phyloP scores from a whole-genome alignment of 2,329 filamentous ascomycete species.

The Neofusicoccum parvum region DNA sequence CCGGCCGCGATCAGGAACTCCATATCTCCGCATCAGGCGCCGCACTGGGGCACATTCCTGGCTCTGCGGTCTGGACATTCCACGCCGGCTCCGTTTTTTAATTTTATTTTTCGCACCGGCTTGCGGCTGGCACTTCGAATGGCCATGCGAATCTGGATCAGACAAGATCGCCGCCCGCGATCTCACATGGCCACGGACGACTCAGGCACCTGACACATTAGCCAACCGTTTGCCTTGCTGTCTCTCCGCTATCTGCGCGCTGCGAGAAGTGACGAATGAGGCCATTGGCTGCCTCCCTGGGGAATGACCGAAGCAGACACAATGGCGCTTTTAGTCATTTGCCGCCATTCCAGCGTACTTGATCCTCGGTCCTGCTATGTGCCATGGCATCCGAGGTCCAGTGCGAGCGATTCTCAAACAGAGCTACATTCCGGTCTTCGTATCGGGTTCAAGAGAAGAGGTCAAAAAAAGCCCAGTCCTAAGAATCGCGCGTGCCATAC shows the following conservation, averaged over 20 bases:
- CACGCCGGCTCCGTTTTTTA: not conserved
- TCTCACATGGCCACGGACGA: not conserved
- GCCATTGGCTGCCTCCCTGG: not conserved
- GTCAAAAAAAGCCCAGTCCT: not conserved
- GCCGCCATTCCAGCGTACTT: not conserved
- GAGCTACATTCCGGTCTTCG: not conserved
- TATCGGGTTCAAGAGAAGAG: not conserved
- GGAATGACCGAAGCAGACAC: too few relatives aligned
- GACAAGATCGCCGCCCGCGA: not conserved
- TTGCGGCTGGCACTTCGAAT: too few relatives aligned
- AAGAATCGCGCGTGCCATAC: not conserved
- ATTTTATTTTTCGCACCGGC: too few relatives aligned
- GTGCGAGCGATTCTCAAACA: not conserved
- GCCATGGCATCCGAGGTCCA: not conserved
- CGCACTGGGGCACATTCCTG: not conserved
- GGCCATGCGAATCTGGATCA: too few relatives aligned
- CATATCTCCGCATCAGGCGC: not conserved
- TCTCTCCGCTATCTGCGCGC: not conserved
- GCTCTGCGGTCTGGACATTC: not conserved
- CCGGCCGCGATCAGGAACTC: not conserved
- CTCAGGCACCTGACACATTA: not conserved
- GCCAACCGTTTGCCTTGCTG: not conserved
- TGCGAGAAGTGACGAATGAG: not conserved
- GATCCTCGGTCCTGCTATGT: not conserved
- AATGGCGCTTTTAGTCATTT: not conserved